A percentile compares a stretch with the other conserved stretches of the same genome.
Evolutionary conservation across 768 basidiomycete genomes (phyloP).

Genomic region (Coprinopsis cinerea): DNA sequence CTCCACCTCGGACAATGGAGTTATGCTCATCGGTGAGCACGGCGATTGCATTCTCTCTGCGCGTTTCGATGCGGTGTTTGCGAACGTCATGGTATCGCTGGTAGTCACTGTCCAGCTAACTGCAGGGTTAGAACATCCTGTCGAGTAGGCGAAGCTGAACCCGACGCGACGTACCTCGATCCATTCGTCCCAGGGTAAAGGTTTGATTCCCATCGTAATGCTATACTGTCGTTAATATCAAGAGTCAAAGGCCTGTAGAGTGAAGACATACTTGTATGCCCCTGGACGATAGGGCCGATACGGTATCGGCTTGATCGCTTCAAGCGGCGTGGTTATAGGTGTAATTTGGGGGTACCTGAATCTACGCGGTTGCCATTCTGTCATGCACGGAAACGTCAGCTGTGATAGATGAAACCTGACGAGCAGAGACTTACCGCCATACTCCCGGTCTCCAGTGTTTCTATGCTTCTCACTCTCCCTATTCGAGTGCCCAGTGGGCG

Average conservation of each 20-base stretch:
- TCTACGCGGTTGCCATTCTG: not conserved
- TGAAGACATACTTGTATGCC: slow-evolving; percentile 40
- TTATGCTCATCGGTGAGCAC: slow-evolving; percentile 40
- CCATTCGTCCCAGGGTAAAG: slow-evolving; percentile 69
- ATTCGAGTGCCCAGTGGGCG: too few species aligned
- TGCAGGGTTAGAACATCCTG: too few species aligned
- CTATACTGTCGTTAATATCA: slow-evolving; percentile 24
- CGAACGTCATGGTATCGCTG: slow-evolving; percentile 51
- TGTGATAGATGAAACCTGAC: too few species aligned
- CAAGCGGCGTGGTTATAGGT: not conserved
- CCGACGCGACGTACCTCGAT: slow-evolving; percentile 50
- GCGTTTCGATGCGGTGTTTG: slow-evolving; percentile 45
- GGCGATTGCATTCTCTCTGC: slow-evolving; percentile 41
- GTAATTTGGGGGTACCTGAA: not conserved
- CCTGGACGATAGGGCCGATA: slow-evolving; percentile 65
- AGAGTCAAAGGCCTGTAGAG: not conserved
- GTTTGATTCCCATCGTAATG: slow-evolving; percentile 63
- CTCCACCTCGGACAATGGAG: slow-evolving; percentile 32
- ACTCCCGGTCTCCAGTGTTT: too few species aligned
- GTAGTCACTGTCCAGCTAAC: slow-evolving; percentile 57
- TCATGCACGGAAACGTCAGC: not conserved
- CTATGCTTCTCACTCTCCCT: too few species aligned
- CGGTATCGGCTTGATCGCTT: slow-evolving; percentile 26
- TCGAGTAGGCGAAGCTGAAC: not conserved
- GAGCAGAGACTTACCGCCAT: too few species aligned